Percentiles rank a stretch among this genome's conserved stretches.
These are phyloP conservation scores for Beauveria brongniartii DNA, from an alignment of 2,329 filamentous ascomycete species.

Conservation along the genomic window DNA sequence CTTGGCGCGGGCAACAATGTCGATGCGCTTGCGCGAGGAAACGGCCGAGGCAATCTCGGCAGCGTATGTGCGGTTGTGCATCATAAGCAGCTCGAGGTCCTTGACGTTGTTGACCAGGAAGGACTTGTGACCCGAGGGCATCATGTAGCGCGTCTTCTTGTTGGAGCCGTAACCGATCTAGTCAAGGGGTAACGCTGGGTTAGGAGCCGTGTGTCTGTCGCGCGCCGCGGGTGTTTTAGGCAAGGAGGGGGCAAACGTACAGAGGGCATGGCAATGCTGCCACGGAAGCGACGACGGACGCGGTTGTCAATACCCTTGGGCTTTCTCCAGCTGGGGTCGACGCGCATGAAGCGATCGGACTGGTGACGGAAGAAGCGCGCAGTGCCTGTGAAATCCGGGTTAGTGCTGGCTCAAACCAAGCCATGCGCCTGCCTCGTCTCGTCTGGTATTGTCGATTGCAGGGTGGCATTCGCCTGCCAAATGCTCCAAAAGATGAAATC, in stretches of 20 bases:
- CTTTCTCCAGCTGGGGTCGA: constrained; percentile 91
- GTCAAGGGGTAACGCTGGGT: too few relatives aligned
- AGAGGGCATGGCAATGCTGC: constrained; percentile 83
- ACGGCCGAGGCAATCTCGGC: constrained; percentile 98
- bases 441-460: not conserved
- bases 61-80: constrained; percentile 99
- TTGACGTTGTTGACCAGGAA: constrained; percentile 97
- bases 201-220: not conserved
- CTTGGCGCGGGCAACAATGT: constrained; percentile 96
- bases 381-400: constrained; percentile 55
- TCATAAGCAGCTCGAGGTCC: constrained; percentile 95
- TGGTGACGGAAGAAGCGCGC: constrained; percentile 97
- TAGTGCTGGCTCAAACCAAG: not conserved
- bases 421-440: not conserved
- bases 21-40: constrained; percentile 96
- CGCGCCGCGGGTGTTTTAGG: not conserved
- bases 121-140: constrained; percentile 98
- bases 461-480: not conserved
- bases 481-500: not conserved
- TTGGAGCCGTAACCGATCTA: constrained; percentile 98
- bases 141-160: constrained; percentile 99
- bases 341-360: constrained; percentile 92
- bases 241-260: constrained; percentile 29
- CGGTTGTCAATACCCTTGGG: constrained; percentile 99
- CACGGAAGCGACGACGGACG: constrained; percentile 95